Evolutionary conservation across 1,139 yeast genomes (phyloP), one percentile per base, ranked within the genome.

Genomic region (Blastobotrys aristatus): DNA sequence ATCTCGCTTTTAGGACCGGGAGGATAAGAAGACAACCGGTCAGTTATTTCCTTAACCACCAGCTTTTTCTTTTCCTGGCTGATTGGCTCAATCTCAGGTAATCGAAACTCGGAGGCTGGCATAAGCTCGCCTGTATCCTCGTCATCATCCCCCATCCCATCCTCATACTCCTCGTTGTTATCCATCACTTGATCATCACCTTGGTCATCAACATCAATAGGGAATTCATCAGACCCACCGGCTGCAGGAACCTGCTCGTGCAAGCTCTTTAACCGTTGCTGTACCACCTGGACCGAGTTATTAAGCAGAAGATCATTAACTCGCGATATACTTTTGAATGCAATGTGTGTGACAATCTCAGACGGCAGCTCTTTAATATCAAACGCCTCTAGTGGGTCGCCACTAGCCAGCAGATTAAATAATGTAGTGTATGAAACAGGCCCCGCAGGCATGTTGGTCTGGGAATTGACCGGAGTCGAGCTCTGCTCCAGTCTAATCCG

Each of bases 311-410:
- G 70, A 0, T 74, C 69, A 46, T 78, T 76, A 0, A 80, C 79
- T 35, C 74, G 74, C 43, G 72, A 71, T 58, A 84, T 72, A 2
- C 84, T 89, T 37, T 79, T 76, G 49, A 80, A 70, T 18, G 84
- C 86, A 74, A 83, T 82, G 40, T 78, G 75, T 30, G 76, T 74
- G 48, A 88, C 76, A 3, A 84, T 72, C 49, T 81, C 79, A 32
- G 75, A 76, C 1, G 94, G 85, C 14, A 90, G 70, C 7, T 77
- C 69, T 6, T 86, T 74, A 44, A 88, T 77, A 63, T 89, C 92
- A 59, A 87, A 84, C 43, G 74, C 72, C 24, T 79, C 76, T 42
- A 82, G 65, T 42, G 82, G 80, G 62, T 83, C 81, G 30, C 67
- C 64, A 2, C 81, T 71, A 45, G 79, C 83, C 51, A 84, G 81